Conservation (phyloP, 2,329 filamentous ascomycete genomes). For the Penicillium brevicompactum region DNA sequence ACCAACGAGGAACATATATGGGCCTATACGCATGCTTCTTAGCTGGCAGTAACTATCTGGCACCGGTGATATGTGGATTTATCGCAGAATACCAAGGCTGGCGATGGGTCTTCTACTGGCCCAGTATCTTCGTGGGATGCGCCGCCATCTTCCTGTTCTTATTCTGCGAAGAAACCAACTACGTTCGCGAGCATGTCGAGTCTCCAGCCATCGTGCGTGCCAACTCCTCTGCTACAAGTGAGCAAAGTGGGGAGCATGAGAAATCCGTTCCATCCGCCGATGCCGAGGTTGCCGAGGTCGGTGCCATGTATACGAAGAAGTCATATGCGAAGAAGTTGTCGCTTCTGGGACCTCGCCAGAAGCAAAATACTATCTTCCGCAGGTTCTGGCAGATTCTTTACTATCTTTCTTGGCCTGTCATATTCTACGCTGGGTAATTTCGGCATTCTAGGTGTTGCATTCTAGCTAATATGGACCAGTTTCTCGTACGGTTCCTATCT, state of each 20-base stretch:
- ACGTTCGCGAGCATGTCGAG: constrained; percentile 32
- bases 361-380: constrained; percentile 37
- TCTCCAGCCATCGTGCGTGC: constrained; percentile 2
- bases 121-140: constrained; percentile 52
- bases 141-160: constrained; percentile 55
- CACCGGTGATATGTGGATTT: constrained; percentile 51
- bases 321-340: constrained; percentile 37
- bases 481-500: constrained; percentile 45
- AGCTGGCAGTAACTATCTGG: constrained; percentile 46
- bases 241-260: constrained; percentile 19
- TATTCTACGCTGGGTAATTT: constrained; percentile 41
- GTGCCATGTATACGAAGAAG: constrained; percentile 31
- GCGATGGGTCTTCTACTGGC: constrained; percentile 55
- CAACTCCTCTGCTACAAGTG: constrained; percentile 5
- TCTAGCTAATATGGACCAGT: constrained; percentile 18
- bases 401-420: constrained; percentile 41
- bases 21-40: constrained; percentile 43
- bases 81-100: constrained; percentile 51
- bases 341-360: constrained; percentile 28
- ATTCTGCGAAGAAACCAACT: constrained; percentile 60
- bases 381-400: constrained; percentile 36
- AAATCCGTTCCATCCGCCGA: constrained; percentile 16
- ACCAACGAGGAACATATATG: constrained; percentile 46
- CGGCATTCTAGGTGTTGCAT: not conserved
- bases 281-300: constrained; percentile 15